Conservation (phyloP, 257 asterid genomes). For the Mentha longifolia region DNA sequence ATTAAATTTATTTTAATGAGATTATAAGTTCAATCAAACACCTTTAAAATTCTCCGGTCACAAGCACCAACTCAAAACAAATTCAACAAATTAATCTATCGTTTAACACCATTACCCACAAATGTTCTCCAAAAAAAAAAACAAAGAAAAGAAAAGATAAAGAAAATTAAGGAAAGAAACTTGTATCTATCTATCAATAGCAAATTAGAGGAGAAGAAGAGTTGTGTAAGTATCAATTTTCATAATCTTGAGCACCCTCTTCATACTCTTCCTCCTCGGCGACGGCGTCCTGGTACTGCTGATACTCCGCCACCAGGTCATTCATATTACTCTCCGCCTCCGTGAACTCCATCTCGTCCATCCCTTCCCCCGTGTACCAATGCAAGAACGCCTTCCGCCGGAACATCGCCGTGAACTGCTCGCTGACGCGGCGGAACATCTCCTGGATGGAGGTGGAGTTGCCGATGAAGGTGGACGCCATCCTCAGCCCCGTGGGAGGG, state of each 20-base stretch:
- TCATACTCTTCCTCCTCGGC: slow-evolving; percentile 62
- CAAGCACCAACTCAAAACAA: too few species aligned
- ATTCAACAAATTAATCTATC: too few species aligned
- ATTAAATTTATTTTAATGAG: too few species aligned
- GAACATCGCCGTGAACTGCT: slow-evolving; percentile 76
- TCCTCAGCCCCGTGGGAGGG: slow-evolving; percentile 64
- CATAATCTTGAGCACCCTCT: slow-evolving; percentile 42
- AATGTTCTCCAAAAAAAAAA: too few species aligned
- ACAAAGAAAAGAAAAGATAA: too few species aligned
- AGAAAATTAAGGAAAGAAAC: too few species aligned
- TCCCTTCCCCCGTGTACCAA: slow-evolving; percentile 75
- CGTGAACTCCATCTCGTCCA: slow-evolving; percentile 76
- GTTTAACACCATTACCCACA: too few species aligned
- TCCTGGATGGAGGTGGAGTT: slow-evolving; percentile 71
- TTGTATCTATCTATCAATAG: too few species aligned
- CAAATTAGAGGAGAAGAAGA: too few species aligned
- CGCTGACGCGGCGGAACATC: slow-evolving; percentile 72
- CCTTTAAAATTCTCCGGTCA: too few species aligned
- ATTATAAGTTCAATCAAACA: too few species aligned
- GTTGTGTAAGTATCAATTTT: too few species aligned
- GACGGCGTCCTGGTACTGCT: slow-evolving; percentile 70
- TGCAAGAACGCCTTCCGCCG: slow-evolving; percentile 68
- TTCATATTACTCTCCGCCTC: slow-evolving; percentile 81
- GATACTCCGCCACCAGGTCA: slow-evolving; percentile 67
- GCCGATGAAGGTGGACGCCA: slow-evolving; percentile 64